phyloP scores from a whole-genome alignment of 164 flowering plant genomes.

The Vitis cinerea region DNA sequence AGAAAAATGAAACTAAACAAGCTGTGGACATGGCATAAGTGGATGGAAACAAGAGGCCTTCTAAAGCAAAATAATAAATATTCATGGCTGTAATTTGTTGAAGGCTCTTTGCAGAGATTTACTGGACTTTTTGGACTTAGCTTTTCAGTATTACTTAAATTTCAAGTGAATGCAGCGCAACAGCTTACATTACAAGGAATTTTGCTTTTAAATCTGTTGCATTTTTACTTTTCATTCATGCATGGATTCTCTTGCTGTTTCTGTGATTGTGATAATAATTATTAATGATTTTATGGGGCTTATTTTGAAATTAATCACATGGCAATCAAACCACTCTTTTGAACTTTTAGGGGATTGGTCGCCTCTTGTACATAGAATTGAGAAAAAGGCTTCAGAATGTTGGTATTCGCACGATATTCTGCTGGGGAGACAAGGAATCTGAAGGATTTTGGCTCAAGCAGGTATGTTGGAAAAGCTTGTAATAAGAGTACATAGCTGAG shows the following conservation, averaged over 20 bases:
- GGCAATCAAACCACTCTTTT: slow-evolving; percentile 4
- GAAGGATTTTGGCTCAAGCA: slow-evolving; percentile 92
- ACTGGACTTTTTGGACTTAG: background rate
- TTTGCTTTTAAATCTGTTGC: background rate
- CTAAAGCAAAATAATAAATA: no score
- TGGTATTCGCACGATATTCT: slow-evolving; percentile 64
- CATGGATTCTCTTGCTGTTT: background rate
- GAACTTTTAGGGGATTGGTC: slow-evolving; percentile 71
- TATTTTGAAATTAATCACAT: background rate
- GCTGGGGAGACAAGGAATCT: slow-evolving; percentile 93
- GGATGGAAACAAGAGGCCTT: background rate
- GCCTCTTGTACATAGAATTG: slow-evolving; percentile 53
- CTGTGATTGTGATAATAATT: background rate
- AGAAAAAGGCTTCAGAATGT: slow-evolving; percentile 71
- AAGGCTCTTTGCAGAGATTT: background rate
- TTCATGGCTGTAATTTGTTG: background rate
- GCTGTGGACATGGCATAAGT: background rate
- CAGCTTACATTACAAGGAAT: no score
- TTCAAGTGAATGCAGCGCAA: no score
- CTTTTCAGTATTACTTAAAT: background rate
- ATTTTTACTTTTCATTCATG: background rate
- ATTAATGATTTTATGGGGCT: background rate
- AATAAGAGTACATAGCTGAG: background rate
- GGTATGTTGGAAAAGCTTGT: slow-evolving; percentile 38
- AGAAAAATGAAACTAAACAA: no score